phyloP scores from a whole-genome alignment of 805 yeast genomes.

The Ogataea salicorniae region DNA sequence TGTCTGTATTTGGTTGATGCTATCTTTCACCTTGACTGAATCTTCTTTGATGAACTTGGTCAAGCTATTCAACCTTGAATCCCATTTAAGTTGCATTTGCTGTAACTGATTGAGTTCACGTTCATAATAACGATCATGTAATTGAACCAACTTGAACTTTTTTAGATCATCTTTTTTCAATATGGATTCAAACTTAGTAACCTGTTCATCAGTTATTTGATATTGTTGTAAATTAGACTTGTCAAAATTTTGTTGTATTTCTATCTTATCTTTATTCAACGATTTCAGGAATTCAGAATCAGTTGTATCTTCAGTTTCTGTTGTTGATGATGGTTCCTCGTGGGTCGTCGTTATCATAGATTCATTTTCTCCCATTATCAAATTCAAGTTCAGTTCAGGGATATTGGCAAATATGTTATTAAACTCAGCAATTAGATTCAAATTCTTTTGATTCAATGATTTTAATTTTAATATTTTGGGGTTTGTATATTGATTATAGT shows the following conservation, averaged over 20 bases:
- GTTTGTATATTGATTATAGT: constrained; percentile 15
- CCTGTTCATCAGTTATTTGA: constrained; percentile 15
- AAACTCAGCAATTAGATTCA: constrained; percentile 10
- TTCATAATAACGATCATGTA: constrained; percentile 24
- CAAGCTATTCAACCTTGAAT: constrained; percentile 18
- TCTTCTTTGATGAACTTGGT: constrained; percentile 21
- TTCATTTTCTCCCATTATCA: constrained; percentile 6
- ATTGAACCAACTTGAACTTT: constrained; percentile 25
- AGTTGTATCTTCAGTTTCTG: neutral
- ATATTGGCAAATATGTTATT: constrained; percentile 12
- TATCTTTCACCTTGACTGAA: constrained; percentile 9
- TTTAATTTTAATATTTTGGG: constrained; percentile 15
- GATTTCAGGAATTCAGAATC: constrained; percentile 10
- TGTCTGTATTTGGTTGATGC: constrained; percentile 5
- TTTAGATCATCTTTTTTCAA: constrained; percentile 19
- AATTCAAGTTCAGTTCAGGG: constrained; percentile 17
- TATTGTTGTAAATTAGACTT: constrained; percentile 10
- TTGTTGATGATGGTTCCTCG: neutral
- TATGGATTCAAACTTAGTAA: constrained; percentile 14
- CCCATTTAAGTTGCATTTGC: constrained; percentile 26
- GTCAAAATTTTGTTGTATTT: constrained; percentile 8
- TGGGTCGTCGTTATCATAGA: neutral
- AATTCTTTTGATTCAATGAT: constrained; percentile 17
- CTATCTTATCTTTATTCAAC: constrained; percentile 7
- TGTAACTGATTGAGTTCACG: constrained; percentile 18